Base-by-base conservation (phyloP, 2,329 filamentous ascomycete genomes). In the Aspergillus texensis region DNA sequence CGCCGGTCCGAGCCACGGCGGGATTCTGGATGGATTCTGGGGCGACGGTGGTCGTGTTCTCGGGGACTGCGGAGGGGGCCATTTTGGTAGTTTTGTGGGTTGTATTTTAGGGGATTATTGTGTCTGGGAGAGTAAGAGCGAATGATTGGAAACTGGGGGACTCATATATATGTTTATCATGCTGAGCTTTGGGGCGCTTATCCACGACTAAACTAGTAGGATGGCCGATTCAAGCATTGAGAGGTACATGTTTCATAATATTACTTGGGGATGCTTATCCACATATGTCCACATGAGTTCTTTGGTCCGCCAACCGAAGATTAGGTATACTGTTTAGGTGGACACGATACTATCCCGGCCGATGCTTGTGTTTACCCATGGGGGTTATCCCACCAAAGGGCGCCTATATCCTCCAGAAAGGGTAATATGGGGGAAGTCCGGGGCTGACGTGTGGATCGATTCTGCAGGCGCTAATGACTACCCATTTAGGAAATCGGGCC, bases 21-120 rank as follows among this genome's bases (percentile, higher is more conserved):
- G 77, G 72, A 11, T 76, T 74, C 53, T 75, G 71, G 39, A 66
- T 70, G 0, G 74, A 73, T 55, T 78, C 74, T 10, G 77, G 75
- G 41, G 74, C 61, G 58, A 63, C 61, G 10, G 68, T 60, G 11
- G 67, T 62, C 57, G 68, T 65, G 61, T 68, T 65, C 34, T 70
- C 67, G 61, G 71, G 67, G 48, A 72, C 62, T 30, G 46, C 46
- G 26, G 70, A 64, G 54, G 70, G 69, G 28, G 67, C 59, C 70
- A 72, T 72, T 54, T 48, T 70, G 34, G 41, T 70, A 0, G 63
- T 30, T 14, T n/a, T 43, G 32, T 39, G 24, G 11, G 32, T 11
- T 53, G 24, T 46, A 0, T 16, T 30, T n/a, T n/a, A 48, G 36
- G 26, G 53, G 24, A 54, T 45, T 46, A 3, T 6, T 24, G 16